Evolutionary conservation across 495 filamentous ascomycete genomes (phyloP), one percentile per base, ranked within the genome.

Genomic region (Aspergillus ostianus): DNA sequence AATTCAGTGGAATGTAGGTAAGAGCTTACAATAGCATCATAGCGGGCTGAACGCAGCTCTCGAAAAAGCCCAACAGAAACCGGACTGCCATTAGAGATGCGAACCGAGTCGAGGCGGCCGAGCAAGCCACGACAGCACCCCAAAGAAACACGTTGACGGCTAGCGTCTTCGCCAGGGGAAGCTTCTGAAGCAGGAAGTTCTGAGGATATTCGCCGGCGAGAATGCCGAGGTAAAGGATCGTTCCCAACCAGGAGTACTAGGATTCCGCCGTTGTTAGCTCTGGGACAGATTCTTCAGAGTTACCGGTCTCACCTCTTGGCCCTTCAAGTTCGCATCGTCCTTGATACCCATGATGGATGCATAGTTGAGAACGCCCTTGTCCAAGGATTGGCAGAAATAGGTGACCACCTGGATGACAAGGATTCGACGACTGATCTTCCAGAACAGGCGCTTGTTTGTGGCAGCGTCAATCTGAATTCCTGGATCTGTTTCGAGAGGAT

Each of bases 351-450:
- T 78, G 53, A 76, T 67, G 41, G 64, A 66, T 10, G 75, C 75
- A 70, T 80, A 82, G 18, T 72, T 76, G 10, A 81, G 61, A 0
- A 76, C 74, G 17, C 72, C 76, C 58, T 82, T 81, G 62, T 83
- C 80, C 23, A 83, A 70, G 55, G 72, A 80, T 44, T 80, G 57
- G 53, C 56, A 50, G 62, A 68, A 58, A 53, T 69, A 66, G 30
- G 63, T 64, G 32, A 59, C 58, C 4, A 66, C 51, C 19, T 62
- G 52, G 17, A 66, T 66, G 13, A 67, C 64, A 1, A 67, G 47
- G 32, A 67, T 58, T 3, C 64, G 64, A 13, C 61, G 53, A 19
- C 44, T 58, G 47, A 66, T 63, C 36, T 55, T 63, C 64, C 64
- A 66, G 47, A 66, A 65, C 18, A 65, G 63, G 17, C 56, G 63